Evolutionary conservation across 805 yeast species (phyloP), one percentile per base, ranked within the genome.

Genomic region (Metschnikowia rubicola): DNA sequence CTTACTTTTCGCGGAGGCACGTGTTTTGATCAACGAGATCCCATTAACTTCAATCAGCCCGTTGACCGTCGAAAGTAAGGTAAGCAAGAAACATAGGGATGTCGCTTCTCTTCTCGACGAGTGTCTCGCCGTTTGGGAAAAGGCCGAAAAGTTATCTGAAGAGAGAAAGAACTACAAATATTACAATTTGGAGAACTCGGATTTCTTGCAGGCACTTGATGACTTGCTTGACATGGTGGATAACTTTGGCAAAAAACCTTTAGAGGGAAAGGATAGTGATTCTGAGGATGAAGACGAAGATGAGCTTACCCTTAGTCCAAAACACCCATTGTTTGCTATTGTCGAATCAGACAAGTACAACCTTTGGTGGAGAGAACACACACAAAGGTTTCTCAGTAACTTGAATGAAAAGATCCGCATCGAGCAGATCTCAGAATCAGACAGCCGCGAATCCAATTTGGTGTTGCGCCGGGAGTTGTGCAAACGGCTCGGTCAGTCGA

Each of bases 201-300:
- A 79, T 47, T 71, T 78, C 30, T 67, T 86, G 53, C 77, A 79
- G 44, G 73, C 80, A 1, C 66, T 83, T 39, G 87, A 86, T 61
- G 92, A 85, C 61, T 66, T 85, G 50, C 64, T 86, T 30, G 91
- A 85, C 47, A 78, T 86, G 50, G 72, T 83, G 30, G 81, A 79
- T 52, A 79, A 81, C 58, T 85, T 86, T 51, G 91, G 89, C 28
- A 70, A 73, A 37, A 76, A 74, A 36, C 66, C 69, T 17, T 62
- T 51, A 37, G 68, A 77, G 40, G 71, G 76, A 26, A 77, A 73
- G 30, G 88, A 81, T 55, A 84, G 83, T 10, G 67, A 81, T 30
- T 87, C 80, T 48, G 85, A 79, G 44, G 70, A 61, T 7, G 68
- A 64, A 7, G 68, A 70, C 21, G 71, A 64, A n/a, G 68, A 63